phyloP scores from a whole-genome alignment of 352 stramenopile genomes.

The Phytophthora boehmeriae region DNA sequence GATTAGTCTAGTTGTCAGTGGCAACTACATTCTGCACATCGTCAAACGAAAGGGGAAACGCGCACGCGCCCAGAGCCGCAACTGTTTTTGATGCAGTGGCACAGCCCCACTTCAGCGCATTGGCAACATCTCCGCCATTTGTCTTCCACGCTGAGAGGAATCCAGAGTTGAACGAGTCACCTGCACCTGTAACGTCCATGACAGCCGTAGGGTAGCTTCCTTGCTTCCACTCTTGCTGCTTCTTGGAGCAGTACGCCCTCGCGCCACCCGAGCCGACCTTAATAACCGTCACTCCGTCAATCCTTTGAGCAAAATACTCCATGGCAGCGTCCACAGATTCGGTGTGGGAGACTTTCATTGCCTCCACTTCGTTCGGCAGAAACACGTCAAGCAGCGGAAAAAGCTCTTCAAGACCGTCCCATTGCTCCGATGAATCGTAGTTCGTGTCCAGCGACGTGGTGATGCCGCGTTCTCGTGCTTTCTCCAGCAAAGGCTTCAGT shows the following conservation, averaged over 20 bases:
- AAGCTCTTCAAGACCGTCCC: constrained; percentile 61
- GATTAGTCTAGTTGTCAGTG: constrained; percentile 9
- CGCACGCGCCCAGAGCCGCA: constrained; percentile 58
- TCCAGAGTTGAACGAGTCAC: constrained; percentile 87
- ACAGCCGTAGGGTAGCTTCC: constrained; percentile 57
- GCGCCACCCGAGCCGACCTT: constrained; percentile 73
- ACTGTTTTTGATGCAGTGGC: constrained; percentile 69
- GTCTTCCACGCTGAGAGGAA: constrained; percentile 78
- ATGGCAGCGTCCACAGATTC: constrained; percentile 60
- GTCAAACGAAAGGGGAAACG: constrained; percentile 42
- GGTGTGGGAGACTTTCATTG: constrained; percentile 63
- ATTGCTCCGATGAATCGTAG: constrained; percentile 77
- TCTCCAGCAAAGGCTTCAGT: constrained; percentile 62
- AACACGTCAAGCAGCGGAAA: constrained; percentile 82
- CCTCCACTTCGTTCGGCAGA: constrained; percentile 85
- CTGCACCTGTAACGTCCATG: constrained; percentile 83
- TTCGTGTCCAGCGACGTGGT: constrained; percentile 87
- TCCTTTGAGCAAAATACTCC: constrained; percentile 45
- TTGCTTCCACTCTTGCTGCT: constrained; percentile 46
- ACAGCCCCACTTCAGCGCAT: constrained; percentile 71
- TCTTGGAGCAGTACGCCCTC: constrained; percentile 53
- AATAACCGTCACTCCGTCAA: constrained; percentile 64
- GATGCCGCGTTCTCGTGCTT: constrained; percentile 62
- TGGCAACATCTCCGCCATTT: constrained; percentile 44
- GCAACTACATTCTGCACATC: constrained; percentile 53